Evolutionary conservation across 1,284 basidiomycete genomes (phyloP), one percentile per base, ranked within the genome.

Genomic region (Naganishia albida): DNA sequence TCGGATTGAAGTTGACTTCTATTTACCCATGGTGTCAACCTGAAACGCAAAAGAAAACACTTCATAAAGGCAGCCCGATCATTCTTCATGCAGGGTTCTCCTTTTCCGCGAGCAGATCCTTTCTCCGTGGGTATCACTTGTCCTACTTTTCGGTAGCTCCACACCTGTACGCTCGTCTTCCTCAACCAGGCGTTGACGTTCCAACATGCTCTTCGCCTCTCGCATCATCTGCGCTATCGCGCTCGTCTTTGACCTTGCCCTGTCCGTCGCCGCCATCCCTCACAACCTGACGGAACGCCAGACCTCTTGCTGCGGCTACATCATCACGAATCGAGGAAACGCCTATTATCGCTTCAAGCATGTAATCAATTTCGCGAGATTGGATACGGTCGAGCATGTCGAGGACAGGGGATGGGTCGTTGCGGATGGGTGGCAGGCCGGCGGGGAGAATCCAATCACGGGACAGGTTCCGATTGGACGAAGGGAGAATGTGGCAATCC

Each of bases 391-490:
- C 20, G 28, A n/a, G 16, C 46, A 60, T 16, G 34, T 25, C 15
- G 13, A 25, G 16, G 15, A 39, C n/a, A 12, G 13, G 2, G 57
- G 57, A 23, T 60, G 57, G 57, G 13, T 60, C 10, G 23, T 50
- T 3, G 57, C 57, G 7, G 57, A 60, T 26, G 57, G 57, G n/a
- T 60, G 57, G 57, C 57, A 60, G 46, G 20, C 20, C n/a, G 57
- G 57, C 3, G 57, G 57, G 3, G 20, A n/a, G 38, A 60, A 60
- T 26, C 34, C 57, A n/a, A 25, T 25, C 23, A 60, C 57, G 7
- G 46, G 46, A 10, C 57, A 60, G 49, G 34, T 60, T 0, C 57
- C 57, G 6, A 60, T 60, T 15, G 57, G 57, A 15, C 8, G 38
- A 23, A 20, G 34, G 18, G 38, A 30, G 30, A 60, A 60, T 23